phyloP scores from a whole-genome alignment of 176 grass and related monocot genomes.

The Ananas comosus region DNA sequence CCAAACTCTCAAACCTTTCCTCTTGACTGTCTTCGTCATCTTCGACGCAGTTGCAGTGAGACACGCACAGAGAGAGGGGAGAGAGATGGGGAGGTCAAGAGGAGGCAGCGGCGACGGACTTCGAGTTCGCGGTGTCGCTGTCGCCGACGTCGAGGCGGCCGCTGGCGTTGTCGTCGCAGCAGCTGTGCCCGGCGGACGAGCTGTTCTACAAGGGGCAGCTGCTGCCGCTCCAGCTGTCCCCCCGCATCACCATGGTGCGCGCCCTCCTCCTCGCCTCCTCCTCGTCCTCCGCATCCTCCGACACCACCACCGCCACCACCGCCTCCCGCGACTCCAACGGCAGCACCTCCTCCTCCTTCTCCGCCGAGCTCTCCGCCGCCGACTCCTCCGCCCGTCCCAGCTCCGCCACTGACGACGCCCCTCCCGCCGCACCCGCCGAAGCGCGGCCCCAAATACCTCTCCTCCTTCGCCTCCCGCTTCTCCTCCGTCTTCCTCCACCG shows the following conservation, averaged over 20 bases:
- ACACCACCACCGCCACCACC: constrained; percentile 31
- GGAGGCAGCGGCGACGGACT: constrained; percentile 24
- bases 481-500: constrained; percentile 93
- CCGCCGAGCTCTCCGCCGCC: constrained; percentile 23
- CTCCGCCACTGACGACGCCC: constrained; percentile 68
- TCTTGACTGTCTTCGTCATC: no score
- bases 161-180: constrained; percentile 22
- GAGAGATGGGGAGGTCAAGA: no score
- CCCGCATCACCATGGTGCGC: constrained; percentile 95
- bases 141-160: constrained; percentile 69
- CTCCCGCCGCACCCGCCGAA: constrained; percentile 10
- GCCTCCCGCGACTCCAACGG: constrained; percentile 43
- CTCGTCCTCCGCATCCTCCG: constrained; percentile 67
- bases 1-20: no score
- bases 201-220: constrained; percentile 98
- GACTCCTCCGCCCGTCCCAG: constrained; percentile 82
- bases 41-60: no score
- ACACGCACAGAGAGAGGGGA: no score
- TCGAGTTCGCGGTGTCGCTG: constrained; percentile 89
- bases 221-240: constrained; percentile 86
- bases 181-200: constrained; percentile 91
- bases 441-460: constrained; percentile 36
- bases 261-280: constrained; percentile 72
- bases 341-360: constrained; percentile 57
- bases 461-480: constrained; percentile 86